phyloP scores from a whole-genome alignment of 352 stramenopile species.

The Globisporangium cystogenes region DNA sequence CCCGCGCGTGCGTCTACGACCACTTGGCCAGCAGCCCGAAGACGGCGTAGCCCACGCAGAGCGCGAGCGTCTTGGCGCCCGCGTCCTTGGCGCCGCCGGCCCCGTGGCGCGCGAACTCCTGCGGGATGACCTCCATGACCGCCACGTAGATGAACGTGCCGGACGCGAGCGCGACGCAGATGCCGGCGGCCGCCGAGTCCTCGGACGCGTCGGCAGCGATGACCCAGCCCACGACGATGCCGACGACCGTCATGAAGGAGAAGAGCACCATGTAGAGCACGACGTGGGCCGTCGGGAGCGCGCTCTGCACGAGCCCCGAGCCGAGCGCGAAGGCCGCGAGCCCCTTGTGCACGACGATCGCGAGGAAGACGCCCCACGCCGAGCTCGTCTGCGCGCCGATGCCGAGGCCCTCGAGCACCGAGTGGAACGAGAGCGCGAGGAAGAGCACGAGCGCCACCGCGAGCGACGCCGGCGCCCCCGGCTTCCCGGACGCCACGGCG shows the following conservation, averaged over 20 bases:
- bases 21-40: constrained; percentile 78
- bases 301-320: constrained; percentile 60
- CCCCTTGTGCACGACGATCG: constrained; percentile 77
- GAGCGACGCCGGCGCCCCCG: constrained; percentile 23
- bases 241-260: constrained; percentile 52
- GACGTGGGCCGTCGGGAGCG: constrained; percentile 36
- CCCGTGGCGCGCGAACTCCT: constrained; percentile 57
- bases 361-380: constrained; percentile 72
- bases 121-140: constrained; percentile 83
- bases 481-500: constrained; percentile 9
- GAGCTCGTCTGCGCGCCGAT: constrained; percentile 65
- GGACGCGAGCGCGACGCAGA: constrained; percentile 63
- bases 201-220: constrained; percentile 31
- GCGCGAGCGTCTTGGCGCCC: constrained; percentile 41
- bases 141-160: constrained; percentile 85
- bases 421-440: constrained; percentile 77
- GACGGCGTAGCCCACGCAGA: constrained; percentile 64
- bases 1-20: constrained; percentile 31
- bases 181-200: constrained; percentile 36
- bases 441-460: constrained; percentile 72
- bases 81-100: constrained; percentile 6
- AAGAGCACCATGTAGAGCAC: constrained; percentile 44
- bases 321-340: constrained; percentile 68
- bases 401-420: constrained; percentile 67
- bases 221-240: constrained; percentile 40